Conservation (phyloP, 164 flowering plant species). For the Vitis rotundifolia region DNA sequence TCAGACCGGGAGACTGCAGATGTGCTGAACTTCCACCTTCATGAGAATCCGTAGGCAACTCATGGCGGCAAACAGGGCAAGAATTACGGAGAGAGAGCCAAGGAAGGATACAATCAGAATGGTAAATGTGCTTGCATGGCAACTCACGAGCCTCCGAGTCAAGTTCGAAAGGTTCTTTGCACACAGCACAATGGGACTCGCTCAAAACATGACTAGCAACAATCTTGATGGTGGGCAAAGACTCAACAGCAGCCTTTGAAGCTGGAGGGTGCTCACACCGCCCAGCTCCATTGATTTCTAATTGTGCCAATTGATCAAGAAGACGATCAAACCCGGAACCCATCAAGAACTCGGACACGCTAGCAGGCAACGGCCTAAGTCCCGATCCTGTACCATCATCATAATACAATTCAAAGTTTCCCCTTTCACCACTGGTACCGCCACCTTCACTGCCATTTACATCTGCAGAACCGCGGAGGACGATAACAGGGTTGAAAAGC, state of each 20-base stretch:
- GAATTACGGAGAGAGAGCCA: conserved; percentile 39
- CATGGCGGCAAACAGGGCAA: conserved; percentile 44
- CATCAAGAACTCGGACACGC: conserved; percentile 54
- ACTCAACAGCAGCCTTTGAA: conserved; percentile 47
- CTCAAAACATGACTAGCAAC: conserved; percentile 10
- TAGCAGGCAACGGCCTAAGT: conserved; percentile 48
- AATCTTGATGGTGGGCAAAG: conserved; percentile 33
- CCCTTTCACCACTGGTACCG: conserved; percentile 13
- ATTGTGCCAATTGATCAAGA: conserved; percentile 50
- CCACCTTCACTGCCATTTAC: conserved; percentile 12
- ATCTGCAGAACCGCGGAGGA: conserved; percentile 43
- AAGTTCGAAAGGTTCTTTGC: conserved; percentile 30
- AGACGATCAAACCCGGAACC: conserved; percentile 67
- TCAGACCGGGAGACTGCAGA: background rate
- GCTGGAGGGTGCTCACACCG: conserved; percentile 59
- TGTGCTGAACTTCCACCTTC: background rate
- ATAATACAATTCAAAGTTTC: conserved; percentile 48
- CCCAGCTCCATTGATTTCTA: conserved; percentile 47
- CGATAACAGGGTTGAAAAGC: conserved; percentile 59
- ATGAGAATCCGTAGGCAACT: conserved; percentile 34
- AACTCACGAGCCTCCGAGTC: conserved; percentile 30
- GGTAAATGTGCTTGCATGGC: conserved; percentile 42
- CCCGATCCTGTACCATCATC: conserved; percentile 62
- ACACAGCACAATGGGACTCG: conserved; percentile 39
- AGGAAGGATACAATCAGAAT: conserved; percentile 33